Base-by-base conservation (phyloP, 2,329 filamentous ascomycete genomes). In the Elsinoe australis region DNA sequence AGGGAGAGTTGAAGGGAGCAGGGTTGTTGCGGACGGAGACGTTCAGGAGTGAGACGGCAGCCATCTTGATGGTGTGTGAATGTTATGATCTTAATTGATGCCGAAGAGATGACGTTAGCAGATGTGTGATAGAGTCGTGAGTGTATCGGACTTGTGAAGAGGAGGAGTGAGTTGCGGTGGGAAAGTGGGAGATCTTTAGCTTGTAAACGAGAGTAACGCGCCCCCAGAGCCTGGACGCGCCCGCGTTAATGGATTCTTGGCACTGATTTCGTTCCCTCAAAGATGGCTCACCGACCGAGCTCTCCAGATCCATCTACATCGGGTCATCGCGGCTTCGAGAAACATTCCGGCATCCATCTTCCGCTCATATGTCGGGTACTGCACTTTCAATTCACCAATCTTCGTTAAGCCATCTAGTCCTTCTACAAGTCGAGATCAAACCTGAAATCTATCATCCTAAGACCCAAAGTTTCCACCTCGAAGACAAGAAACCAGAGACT, bases 1-100 rank as follows among this genome's bases (percentile, higher is more conserved):
- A 98, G 48, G 87, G 82, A 65, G 90, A 85, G 60, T 81, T 84
- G 71, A 98, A 96, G 59, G 85, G 81, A 61, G 92, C 89, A 62
- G 92, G 92, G 73, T 98, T 98, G 79, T 98, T 96, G 66, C 88
- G 76, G 59, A 98, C 86, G 69, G 92, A 86, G 61, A 98, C 92
- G 63, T 90, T 90, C 57, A 98, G 80, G 52, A 98, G 82, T 58
- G 89, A 94, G 55, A 98, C 89, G 64, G 95, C 86, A 64, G 92
- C 95, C 92, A 95, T 95, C 56, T 64, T 77, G 71, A 22, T 19
- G 38, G 21, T 50, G 47, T 33, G 51, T 22, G n/a, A 21, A 47
- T 28, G 26, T 2, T 36, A 12, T 7, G 26, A 12, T 29, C 12
- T 6, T 6, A 12, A 29, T 7, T 6, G 26, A 29, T 29, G 26